These are phyloP conservation scores for Hymenoscyphus repandus DNA, from an alignment of 2,329 filamentous ascomycete species.

Conservation along the genomic window DNA sequence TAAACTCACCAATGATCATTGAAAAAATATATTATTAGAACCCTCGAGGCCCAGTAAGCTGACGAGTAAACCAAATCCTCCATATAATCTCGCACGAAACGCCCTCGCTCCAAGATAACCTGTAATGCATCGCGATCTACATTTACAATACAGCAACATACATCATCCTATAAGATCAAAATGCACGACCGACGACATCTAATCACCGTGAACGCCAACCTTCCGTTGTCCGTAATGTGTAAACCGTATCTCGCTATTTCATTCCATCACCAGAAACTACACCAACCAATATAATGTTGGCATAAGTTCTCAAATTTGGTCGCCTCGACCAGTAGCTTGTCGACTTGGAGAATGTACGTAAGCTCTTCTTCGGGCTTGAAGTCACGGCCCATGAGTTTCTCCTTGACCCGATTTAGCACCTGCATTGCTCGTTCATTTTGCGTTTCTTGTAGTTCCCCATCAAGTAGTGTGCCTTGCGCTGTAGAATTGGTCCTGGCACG, in stretches of 20 bases:
- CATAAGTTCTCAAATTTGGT: conserved; percentile 97
- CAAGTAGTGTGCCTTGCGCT: conserved; percentile 32
- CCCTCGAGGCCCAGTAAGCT: too few species aligned
- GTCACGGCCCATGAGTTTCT: conserved; percentile 91
- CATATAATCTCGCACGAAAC: too few species aligned
- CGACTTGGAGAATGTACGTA: conserved; percentile 80
- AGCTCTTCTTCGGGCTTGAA: conserved; percentile 85
- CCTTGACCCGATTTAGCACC: conserved; percentile 84
- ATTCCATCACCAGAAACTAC: conserved; percentile 77
- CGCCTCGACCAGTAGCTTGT: conserved; percentile 89
- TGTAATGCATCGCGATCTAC: too few species aligned
- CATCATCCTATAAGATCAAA: too few species aligned
- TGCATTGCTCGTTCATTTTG: conserved; percentile 92
- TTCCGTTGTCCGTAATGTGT: too few species aligned
- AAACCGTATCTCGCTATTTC: neutral
- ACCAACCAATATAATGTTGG: conserved; percentile 99
- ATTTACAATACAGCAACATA: too few species aligned
- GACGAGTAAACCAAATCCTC: too few species aligned
- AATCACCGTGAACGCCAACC: too few species aligned
- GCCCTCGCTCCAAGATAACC: too few species aligned
- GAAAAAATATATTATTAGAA: too few species aligned
- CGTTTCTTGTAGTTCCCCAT: conserved; percentile 58
- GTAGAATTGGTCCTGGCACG: conserved; percentile 59
- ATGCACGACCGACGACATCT: too few species aligned
- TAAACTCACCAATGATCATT: too few species aligned